A percentile compares a stretch with the other conserved stretches of the same genome.
Conservation (phyloP, 208 protist genomes). For the Wallacemonas sp. region DNA sequence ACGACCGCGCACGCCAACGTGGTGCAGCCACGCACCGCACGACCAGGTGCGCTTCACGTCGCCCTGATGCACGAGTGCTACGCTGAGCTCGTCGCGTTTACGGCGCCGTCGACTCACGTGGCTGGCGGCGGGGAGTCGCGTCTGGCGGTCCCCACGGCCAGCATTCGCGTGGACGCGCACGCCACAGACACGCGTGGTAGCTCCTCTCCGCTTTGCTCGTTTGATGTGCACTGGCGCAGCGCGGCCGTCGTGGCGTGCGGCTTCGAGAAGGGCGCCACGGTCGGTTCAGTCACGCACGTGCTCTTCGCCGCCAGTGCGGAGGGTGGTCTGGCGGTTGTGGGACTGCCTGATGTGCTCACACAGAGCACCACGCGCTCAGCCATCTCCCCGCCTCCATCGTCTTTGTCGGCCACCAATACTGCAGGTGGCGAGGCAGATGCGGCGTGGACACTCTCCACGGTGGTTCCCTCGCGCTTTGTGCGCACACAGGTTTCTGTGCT, state of each 20-base stretch:
- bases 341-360: not conserved
- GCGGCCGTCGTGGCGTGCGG: not conserved
- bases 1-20: too few relatives aligned
- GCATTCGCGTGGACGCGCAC: conserved; percentile 2
- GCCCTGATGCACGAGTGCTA: conserved; percentile 6
- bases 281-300: not conserved
- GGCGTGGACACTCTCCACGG: not conserved
- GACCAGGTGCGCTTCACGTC: not conserved
- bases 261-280: not conserved
- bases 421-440: too few relatives aligned
- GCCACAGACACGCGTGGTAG: too few relatives aligned
- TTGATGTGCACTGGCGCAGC: not conserved
- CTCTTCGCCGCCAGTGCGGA: not conserved
- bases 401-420: not conserved
- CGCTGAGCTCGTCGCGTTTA: not conserved
- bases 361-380: not conserved
- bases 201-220: not conserved
- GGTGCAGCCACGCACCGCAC: not conserved
- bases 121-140: too few relatives aligned
- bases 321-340: not conserved
- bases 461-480: not conserved
- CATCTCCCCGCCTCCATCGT: not conserved
- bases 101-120: not conserved
- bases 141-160: not conserved
- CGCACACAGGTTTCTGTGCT: not conserved